phyloP scores from a whole-genome alignment of 2,329 filamentous ascomycete species.

The Colletotrichum sp. region DNA sequence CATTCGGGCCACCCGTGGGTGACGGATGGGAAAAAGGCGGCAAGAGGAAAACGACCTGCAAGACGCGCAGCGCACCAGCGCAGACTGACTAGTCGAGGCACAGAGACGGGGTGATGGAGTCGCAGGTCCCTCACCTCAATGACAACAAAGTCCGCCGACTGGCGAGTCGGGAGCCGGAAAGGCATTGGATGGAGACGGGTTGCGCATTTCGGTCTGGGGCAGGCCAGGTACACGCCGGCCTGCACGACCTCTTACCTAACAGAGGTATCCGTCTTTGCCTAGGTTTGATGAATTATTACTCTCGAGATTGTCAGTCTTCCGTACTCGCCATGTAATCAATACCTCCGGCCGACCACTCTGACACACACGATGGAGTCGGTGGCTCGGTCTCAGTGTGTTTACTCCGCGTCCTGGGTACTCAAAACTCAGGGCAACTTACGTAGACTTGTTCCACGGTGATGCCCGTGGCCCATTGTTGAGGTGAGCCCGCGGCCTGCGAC shows the following conservation, averaged over 20 bases:
- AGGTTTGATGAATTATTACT: not conserved
- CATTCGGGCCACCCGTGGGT: not conserved
- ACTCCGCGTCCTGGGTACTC: not conserved
- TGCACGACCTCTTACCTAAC: conserved; percentile 5
- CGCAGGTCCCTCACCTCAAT: not conserved
- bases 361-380: not conserved
- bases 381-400: not conserved
- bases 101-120: conserved; percentile 4
- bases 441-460: not conserved
- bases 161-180: conserved; percentile 10
- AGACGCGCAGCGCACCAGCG: not conserved
- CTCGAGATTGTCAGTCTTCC: not conserved
- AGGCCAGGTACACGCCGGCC: conserved; percentile 12
- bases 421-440: not conserved
- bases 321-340: not conserved
- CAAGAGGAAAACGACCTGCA: not conserved
- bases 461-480: conserved; percentile 1
- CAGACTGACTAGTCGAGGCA: conserved; percentile 8
- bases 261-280: conserved; percentile 1
- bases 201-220: conserved; percentile 11
- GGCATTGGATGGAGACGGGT: not conserved
- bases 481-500: not conserved
- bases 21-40: not conserved
- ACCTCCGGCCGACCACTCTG: not conserved
- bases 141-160: not conserved